Evolutionary conservation across 2,329 filamentous ascomycete species (phyloP).

Genomic region (Alternaria gansuensis): DNA sequence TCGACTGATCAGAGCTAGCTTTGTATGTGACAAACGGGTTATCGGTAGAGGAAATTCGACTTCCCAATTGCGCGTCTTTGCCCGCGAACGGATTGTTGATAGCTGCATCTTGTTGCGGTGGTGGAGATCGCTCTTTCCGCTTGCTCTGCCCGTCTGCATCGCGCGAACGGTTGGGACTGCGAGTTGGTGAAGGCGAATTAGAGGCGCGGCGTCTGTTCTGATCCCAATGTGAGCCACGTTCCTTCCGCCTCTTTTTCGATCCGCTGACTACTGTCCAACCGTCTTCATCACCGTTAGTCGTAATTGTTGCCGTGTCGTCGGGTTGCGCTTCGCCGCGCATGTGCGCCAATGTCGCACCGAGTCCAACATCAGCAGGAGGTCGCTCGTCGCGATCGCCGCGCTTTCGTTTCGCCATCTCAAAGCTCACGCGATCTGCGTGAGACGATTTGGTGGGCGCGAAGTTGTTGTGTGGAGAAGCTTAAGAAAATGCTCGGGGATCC

Average conservation of each 20-base stretch:
- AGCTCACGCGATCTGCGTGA: slow-evolving; percentile 18
- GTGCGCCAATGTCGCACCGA: slow-evolving; percentile 44
- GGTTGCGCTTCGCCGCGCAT: slow-evolving; percentile 33
- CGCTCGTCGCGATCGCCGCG: slow-evolving; percentile 31
- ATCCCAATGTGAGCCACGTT: slow-evolving; percentile 17
- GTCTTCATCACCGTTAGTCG: slow-evolving; percentile 30
- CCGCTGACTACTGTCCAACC: slow-evolving; percentile 45
- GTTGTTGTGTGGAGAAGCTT: slow-evolving; percentile 11
- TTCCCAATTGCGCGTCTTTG: slow-evolving; percentile 22
- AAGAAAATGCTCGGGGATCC: slow-evolving; percentile 14
- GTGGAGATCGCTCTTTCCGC: slow-evolving; percentile 15
- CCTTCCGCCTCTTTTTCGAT: slow-evolving; percentile 37
- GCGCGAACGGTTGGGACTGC: not conserved
- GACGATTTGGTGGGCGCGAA: not conserved
- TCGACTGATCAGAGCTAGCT: slow-evolving; percentile 7
- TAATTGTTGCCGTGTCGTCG: slow-evolving; percentile 18
- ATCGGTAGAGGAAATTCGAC: slow-evolving; percentile 17
- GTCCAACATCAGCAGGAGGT: slow-evolving; percentile 35
- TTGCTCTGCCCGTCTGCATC: not conserved
- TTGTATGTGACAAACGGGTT: slow-evolving; percentile 35
- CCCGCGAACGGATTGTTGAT: slow-evolving; percentile 31
- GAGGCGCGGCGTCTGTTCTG: slow-evolving; percentile 10
- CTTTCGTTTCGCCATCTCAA: slow-evolving; percentile 47
- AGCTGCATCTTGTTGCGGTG: slow-evolving; percentile 6
- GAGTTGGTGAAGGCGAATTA: slow-evolving; percentile 14